phyloP scores from a whole-genome alignment of 768 basidiomycete genomes.

The Pisolithus orientalis region DNA sequence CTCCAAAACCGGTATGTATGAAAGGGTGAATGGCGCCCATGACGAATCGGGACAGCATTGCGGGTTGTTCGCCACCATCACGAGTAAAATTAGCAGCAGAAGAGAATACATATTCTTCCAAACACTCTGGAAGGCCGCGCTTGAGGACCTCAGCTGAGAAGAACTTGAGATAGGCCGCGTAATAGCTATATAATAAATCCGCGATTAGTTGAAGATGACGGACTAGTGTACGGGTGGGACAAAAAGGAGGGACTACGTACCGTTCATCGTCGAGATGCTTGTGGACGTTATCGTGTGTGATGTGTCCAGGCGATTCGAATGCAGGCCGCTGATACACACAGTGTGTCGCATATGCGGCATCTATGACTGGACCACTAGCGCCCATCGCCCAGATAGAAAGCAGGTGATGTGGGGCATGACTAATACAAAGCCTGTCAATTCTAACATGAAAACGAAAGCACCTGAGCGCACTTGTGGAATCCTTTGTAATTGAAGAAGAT shows the following conservation, averaged over 20 bases:
- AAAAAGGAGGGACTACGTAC: background rate
- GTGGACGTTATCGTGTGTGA: conserved; percentile 43
- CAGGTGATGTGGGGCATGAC: conserved; percentile 13
- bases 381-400: conserved; percentile 15
- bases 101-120: conserved; percentile 55
- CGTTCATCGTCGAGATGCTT: conserved; percentile 30
- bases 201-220: conserved; percentile 2
- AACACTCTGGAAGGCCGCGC: conserved; percentile 31
- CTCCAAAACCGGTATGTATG: conserved; percentile 58
- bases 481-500: conserved; percentile 30
- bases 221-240: background rate
- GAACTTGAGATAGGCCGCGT: conserved; percentile 46
- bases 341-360: conserved; percentile 31
- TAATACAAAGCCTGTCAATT: background rate
- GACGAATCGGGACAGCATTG: conserved; percentile 53
- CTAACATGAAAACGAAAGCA: background rate
- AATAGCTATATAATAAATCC: conserved; percentile 37
- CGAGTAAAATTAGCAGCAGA: conserved; percentile 13
- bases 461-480: conserved; percentile 29
- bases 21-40: conserved; percentile 57
- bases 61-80: conserved; percentile 37
- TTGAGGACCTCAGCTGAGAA: conserved; percentile 35
- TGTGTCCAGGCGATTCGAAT: conserved; percentile 37
- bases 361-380: conserved; percentile 26
- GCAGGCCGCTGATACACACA: conserved; percentile 29